Evolutionary conservation across 2,329 filamentous ascomycete species (phyloP), one percentile per base, ranked within the genome.

Genomic region (Nemania sp.): DNA sequence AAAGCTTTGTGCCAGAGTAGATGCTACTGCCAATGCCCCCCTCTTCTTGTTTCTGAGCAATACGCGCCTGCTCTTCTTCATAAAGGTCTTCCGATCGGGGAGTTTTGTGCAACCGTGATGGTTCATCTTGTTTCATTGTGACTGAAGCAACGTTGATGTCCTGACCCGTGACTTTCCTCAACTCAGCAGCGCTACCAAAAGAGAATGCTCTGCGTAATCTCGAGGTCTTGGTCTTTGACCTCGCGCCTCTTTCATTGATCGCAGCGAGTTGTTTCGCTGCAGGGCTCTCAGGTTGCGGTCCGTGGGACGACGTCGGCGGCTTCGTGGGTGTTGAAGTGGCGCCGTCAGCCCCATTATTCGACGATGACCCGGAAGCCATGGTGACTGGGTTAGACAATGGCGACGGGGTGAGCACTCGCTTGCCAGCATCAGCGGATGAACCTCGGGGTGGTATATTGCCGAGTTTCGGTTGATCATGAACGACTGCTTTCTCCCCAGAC

Each of bases 111-210:
- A 90, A 77, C 70, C 85, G 88, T 3, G 83, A 78, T 5, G 81
- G 76, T 49, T 82, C 81, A 57, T 73, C 72, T 47, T 71, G 67
- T 20, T 53, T 58, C 5, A 39, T 17, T 17, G 54, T 15, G 15
- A 35, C 63, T 29, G 71, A 67, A 49, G 77, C 72, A 18, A 69
- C 66, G 34, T 74, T 69, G 18, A 67, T 62, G 59, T 89, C 88
- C 67, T 88, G 84, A 5, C 84, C 87, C 11, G 87, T 88, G 12
- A 88, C 90, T 72, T 90, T 90, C 64, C 90, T 86, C 49, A 99
- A 86, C 73, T 99, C 95, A 9, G 94, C 91, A 43, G 93, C 91
- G 74, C 94, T 98, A 51, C 95, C 93, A 76, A 99, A 99, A 0
- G 95, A 99, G 71, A 99, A 97, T 0, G 95, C 95, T 68, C 95